phyloP scores from a whole-genome alignment of 2,329 filamentous ascomycete species.

The Cercospora sp. region DNA sequence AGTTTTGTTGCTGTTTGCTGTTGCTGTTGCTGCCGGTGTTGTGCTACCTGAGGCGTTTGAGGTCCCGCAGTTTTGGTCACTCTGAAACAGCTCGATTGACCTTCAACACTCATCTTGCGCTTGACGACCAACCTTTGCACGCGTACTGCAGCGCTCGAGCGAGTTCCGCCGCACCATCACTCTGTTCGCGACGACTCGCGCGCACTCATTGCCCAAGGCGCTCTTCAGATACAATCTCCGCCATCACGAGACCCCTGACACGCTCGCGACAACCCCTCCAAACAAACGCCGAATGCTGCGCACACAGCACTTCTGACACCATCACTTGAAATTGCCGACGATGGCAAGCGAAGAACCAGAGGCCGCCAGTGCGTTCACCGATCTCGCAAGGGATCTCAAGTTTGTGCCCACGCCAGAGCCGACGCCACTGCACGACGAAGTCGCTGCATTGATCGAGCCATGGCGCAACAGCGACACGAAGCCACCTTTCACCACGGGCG shows the following conservation, averaged over 20 bases:
- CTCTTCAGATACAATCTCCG: neutral
- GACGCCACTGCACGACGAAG: neutral
- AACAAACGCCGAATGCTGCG: no score
- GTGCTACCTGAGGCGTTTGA: neutral
- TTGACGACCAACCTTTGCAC: neutral
- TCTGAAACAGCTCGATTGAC: neutral
- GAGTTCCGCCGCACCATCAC: no score
- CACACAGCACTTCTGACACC: no score
- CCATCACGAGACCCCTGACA: neutral
- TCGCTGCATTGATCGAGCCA: neutral
- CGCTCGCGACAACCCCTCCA: neutral
- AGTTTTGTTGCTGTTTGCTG: neutral
- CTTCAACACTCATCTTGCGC: neutral
- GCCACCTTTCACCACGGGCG: neutral
- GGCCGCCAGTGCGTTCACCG: no score
- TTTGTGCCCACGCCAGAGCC: neutral
- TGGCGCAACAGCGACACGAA: neutral
- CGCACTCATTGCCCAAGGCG: neutral
- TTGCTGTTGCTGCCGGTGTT: no score
- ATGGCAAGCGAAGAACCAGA: neutral
- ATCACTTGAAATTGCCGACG: neutral
- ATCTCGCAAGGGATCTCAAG: neutral
- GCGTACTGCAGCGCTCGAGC: no score
- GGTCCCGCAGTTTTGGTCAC: neutral
- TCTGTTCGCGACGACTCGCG: no score